A percentile compares a stretch with the other conserved stretches of the same genome.
phyloP scores from a whole-genome alignment of 179 eudicot species.

The Beta macrorhiza region DNA sequence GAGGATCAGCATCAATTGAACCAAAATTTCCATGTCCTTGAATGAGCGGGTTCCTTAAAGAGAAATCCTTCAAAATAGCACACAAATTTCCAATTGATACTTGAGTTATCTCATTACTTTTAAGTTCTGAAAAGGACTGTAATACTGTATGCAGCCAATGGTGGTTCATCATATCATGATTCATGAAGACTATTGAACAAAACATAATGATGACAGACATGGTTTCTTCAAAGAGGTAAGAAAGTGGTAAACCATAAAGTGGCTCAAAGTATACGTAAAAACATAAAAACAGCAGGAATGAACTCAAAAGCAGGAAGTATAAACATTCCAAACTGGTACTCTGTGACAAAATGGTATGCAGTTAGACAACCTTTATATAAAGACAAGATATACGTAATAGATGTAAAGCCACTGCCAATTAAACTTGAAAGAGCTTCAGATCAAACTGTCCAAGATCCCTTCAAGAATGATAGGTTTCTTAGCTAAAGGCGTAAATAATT shows the following conservation, averaged over 20 bases:
- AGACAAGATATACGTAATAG: neutral
- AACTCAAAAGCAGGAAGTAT: neutral
- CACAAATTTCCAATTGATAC: neutral
- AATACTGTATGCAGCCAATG: neutral
- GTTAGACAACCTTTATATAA: neutral
- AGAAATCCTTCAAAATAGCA: slow-evolving; percentile 67
- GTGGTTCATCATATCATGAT: neutral
- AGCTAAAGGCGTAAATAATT: neutral
- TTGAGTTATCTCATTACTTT: neutral
- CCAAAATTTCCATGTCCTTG: slow-evolving; percentile 99
- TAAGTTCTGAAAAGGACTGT: neutral
- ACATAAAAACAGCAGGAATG: no score
- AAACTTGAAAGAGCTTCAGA: neutral
- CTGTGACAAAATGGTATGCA: neutral
- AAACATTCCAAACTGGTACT: neutral
- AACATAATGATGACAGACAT: neutral
- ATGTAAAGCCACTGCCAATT: neutral
- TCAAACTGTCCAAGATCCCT: neutral
- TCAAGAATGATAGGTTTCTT: neutral
- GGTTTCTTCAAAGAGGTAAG: neutral
- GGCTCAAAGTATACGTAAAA: neutral
- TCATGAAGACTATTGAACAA: neutral
- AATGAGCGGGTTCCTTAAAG: slow-evolving; percentile 82
- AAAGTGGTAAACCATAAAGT: neutral
- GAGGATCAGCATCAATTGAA: slow-evolving; percentile 95